phyloP scores from a whole-genome alignment of 192 early-diverging fungal species.

The Mortierella alpina region DNA sequence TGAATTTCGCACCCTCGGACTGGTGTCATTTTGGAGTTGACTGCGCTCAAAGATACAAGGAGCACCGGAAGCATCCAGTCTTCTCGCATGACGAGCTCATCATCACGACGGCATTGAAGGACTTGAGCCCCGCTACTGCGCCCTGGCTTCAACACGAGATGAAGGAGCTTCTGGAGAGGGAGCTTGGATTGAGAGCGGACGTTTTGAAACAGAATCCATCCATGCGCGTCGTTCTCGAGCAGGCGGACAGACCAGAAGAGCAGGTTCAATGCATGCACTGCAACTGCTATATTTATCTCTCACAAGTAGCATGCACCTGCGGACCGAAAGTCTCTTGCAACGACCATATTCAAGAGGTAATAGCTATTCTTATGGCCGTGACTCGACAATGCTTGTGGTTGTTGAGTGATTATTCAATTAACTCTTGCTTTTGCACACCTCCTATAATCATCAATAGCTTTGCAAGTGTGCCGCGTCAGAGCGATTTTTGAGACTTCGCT shows the following conservation, averaged over 20 bases:
- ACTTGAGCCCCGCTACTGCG: conserved; percentile 45
- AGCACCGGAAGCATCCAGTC: conserved; percentile 82
- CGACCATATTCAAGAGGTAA: conserved; percentile 60
- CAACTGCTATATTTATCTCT: conserved; percentile 80
- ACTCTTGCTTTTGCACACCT: conserved; percentile 2
- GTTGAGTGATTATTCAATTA: neutral
- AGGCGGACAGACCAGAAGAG: conserved; percentile 62
- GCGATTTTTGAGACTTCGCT: conserved; percentile 44
- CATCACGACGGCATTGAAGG: conserved; percentile 65
- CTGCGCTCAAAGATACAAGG: conserved; percentile 86
- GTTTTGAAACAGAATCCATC: conserved; percentile 44
- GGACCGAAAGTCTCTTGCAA: conserved; percentile 73
- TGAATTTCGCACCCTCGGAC: conserved; percentile 95
- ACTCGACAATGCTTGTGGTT: neutral
- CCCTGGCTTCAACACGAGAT: conserved; percentile 61
- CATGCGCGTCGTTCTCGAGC: conserved; percentile 57
- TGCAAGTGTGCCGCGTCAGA: conserved; percentile 53
- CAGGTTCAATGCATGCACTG: conserved; percentile 74
- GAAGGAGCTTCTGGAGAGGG: conserved; percentile 64
- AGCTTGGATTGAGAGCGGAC: conserved; percentile 61
- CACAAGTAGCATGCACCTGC: conserved; percentile 71
- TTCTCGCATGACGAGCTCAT: conserved; percentile 96
- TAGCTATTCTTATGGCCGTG: no score
- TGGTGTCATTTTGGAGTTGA: conserved; percentile 87
- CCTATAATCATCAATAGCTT: conserved; percentile 20